Conservation (phyloP, 441 rosid genomes). For the Viola pubescens region DNA sequence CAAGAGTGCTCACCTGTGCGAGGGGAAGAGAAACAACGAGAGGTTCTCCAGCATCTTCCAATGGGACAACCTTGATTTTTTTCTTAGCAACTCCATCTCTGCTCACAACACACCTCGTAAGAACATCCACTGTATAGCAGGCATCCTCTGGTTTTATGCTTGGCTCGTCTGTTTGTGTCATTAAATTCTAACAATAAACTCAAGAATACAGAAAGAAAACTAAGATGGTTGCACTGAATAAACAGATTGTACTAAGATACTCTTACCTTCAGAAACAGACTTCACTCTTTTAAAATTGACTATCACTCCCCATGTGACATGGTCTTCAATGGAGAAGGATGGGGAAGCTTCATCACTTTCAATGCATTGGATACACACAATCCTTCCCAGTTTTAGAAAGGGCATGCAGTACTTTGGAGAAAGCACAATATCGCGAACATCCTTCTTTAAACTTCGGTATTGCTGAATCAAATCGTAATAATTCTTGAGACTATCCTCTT, state of each 20-base stretch:
- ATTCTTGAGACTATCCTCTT: slow-evolving; percentile 79
- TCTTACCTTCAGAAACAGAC: slow-evolving; percentile 55
- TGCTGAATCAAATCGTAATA: slow-evolving; percentile 78
- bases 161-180: slow-evolving; percentile 53
- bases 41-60: slow-evolving; percentile 78
- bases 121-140: slow-evolving; percentile 63
- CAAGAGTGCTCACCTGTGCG: slow-evolving; percentile 43
- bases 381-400: slow-evolving; percentile 77
- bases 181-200: slow-evolving; percentile 13
- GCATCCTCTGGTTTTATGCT: slow-evolving; percentile 70
- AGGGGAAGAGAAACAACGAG: slow-evolving; percentile 69
- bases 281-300: slow-evolving; percentile 69
- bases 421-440: slow-evolving; percentile 61
- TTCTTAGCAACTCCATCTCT: slow-evolving; percentile 58
- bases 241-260: slow-evolving; percentile 8
- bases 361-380: slow-evolving; percentile 52
- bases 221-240: slow-evolving; percentile 1
- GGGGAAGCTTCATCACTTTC: slow-evolving; percentile 44
- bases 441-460: slow-evolving; percentile 68
- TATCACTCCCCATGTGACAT: slow-evolving; percentile 77
- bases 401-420: slow-evolving; percentile 86
- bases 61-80: slow-evolving; percentile 48
- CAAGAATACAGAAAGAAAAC: slow-evolving; percentile 5
- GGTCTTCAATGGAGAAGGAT: slow-evolving; percentile 62
- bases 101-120: slow-evolving; percentile 77